Evolutionary conservation across 176 grass and related monocot species (phyloP), one percentile per base, ranked within the genome.

Genomic region (Musa itinerans): DNA sequence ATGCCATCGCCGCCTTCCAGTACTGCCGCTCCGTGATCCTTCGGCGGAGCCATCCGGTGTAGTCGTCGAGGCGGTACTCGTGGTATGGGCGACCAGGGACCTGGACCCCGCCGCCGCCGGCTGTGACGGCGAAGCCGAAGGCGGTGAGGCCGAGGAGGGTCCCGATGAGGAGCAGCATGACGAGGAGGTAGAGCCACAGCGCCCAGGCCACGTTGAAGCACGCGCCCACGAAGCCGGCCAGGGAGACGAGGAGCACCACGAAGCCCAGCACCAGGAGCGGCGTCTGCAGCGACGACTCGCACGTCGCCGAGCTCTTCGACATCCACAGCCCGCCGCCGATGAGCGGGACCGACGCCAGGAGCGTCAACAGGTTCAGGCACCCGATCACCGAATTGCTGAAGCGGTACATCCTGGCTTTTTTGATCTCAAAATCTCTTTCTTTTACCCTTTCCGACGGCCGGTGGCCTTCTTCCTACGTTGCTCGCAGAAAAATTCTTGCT

Each of bases 141-240:
- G 15, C 85, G 14, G 90, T 89, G 78, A 94, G 65, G 43, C 76
- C 73, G 10, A 99, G 95, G 9, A 99, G 84, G 51, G 78, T 48
- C 16, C 81, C 81, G 51, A 99, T 87, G 79, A 99, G 86, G 64
- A 91, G 21, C 7, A 94, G 74, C 74, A 99, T 80, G 72, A 83
- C 83, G 48, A 88, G 9, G 76, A 99, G 90, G 82, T 94, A 99
- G 43, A 99, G 84, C 86, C 95, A 89, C 24, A 97, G 84, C 1
- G 90, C 94, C 90, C 90, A 91, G 2, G 90, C 88, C 7, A 94
- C 88, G 23, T 89, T 83, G 86, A 92, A 99, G 89, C 95, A 99
- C 0, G 95, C 90, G 15, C 95, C 95, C n/a, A 99, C 86, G 22
- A 99, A 92, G 0, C 95, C 95, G 8, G 88, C 86, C 0, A 99